These are phyloP conservation scores for Musa acuminata DNA, from an alignment of 176 grass and related monocot species.

Conservation along the genomic window DNA sequence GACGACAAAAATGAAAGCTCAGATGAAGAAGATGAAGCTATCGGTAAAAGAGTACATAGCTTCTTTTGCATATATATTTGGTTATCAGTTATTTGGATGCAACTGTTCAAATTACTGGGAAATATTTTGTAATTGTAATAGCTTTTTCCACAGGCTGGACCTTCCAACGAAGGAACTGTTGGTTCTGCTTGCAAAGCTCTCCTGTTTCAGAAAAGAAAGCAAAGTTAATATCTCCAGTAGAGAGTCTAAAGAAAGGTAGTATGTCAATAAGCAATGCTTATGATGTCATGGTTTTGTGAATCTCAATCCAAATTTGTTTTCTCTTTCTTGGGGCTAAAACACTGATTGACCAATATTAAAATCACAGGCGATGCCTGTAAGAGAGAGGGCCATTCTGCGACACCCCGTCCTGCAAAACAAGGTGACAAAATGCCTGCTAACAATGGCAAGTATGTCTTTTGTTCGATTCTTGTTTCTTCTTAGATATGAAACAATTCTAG, in stretches of 20 bases:
- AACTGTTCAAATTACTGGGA: background rate
- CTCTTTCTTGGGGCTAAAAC: background rate
- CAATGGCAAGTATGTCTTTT: conserved; percentile 44
- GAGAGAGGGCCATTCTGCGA: conserved; percentile 51
- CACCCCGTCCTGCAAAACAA: conserved; percentile 71
- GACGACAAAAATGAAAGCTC: conserved; percentile 6
- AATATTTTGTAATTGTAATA: background rate
- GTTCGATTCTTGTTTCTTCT: too few relatives aligned
- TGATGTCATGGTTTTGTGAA: background rate
- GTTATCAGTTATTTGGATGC: background rate
- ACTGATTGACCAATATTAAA: background rate
- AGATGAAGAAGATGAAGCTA: conserved; percentile 37
- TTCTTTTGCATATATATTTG: conserved; percentile 2
- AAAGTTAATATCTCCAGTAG: conserved; percentile 45
- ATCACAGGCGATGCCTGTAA: conserved; percentile 34
- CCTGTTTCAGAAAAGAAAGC: conserved; percentile 74
- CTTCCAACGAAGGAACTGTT: conserved; percentile 47
- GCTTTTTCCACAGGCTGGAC: conserved; percentile 29
- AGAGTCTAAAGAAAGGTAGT: conserved; percentile 44
- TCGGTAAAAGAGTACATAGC: conserved; percentile 43
- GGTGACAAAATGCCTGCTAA: conserved; percentile 43
- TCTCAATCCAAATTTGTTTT: too few relatives aligned
- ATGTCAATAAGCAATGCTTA: too few relatives aligned
- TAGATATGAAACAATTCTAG: background rate
- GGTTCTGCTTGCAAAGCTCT: conserved; percentile 25